Base-by-base conservation (phyloP, 306 rosid genomes). In the Crataegus laevigata region DNA sequence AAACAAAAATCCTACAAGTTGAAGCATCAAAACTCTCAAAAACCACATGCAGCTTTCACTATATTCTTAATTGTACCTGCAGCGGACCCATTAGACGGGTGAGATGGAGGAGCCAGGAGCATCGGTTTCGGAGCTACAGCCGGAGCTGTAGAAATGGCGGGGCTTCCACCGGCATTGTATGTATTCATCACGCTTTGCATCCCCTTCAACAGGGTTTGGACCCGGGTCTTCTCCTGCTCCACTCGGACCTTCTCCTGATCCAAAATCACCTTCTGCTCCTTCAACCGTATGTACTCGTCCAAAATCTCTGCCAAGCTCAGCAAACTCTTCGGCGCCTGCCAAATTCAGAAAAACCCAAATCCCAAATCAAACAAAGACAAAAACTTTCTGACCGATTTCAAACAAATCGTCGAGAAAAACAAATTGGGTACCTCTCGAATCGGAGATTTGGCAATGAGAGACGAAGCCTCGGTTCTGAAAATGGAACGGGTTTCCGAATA, bases 401-500 rank as follows among this genome's bases (percentile, higher is more conserved):
- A 25, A 51, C 65, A 25, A 24, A 26, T 5, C 11, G 51, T 8
- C 3, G 1, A 3, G 8, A 30, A 58, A 55, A 34, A 63, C 1
- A n/a, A 8, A 70, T 3, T 4, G 26, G 59, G 74, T 81, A 89
- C 98, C 94, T 93, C 87, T 26, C 83, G 85, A 24, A 81, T 26
- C 0, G 93, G 88, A 26, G 97, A 91, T 71, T 84, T 87, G 47
- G 91, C 73, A 34, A 93, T 82, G 66, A 89, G 83, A 0, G 96
- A 88, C 0, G 98, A 88, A 68, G 97, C 96, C 85, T 91, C 93
- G 18, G 75, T 78, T 71, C 96, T 71, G 72, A 91, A 93, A 24
- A 65, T 30, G 61, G 90, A 52, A n/a, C 96, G 90, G 14, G 98
- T 78, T 50, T 85, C 79, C 1, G 85, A 55, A 74, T 59, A 91